Conservation (phyloP, 371 early-diverging fungal species). For the Cokeromyces recurvatus region DNA sequence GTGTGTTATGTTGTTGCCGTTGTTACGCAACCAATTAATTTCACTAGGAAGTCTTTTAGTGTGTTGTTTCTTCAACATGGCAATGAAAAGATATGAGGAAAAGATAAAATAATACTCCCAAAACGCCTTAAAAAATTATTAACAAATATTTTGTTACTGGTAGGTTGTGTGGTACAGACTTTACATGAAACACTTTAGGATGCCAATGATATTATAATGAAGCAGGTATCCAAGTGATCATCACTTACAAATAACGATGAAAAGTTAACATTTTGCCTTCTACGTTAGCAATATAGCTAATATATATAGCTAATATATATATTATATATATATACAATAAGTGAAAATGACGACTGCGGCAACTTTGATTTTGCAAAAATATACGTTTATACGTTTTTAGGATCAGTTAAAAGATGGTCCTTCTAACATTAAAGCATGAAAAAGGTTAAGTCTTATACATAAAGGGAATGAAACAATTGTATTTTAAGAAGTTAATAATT, state of each 20-base stretch:
- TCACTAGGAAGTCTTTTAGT: constrained; percentile 10
- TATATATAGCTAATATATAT: too few relatives aligned
- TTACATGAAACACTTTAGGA: constrained; percentile 1
- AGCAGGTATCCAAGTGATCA: constrained; percentile 2
- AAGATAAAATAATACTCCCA: constrained; percentile 1
- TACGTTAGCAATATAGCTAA: constrained; percentile 3
- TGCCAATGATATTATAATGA: constrained; percentile 5
- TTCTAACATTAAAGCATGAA: constrained; percentile 7
- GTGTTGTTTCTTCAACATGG: constrained; percentile 3
- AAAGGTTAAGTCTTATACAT: constrained; percentile 1
- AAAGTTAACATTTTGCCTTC: constrained; percentile 6
- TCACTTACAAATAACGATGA: constrained; percentile 3
- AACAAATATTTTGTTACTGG: constrained; percentile 3
- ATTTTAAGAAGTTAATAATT: background rate
- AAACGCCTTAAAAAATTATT: background rate
- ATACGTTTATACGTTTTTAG: constrained; percentile 5
- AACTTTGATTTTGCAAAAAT: constrained; percentile 4
- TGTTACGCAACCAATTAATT: constrained; percentile 10
- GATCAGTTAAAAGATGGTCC: constrained; percentile 3
- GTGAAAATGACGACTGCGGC: constrained; percentile 10
- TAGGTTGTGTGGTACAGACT: background rate
- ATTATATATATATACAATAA: constrained; percentile 1
- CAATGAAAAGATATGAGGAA: background rate
- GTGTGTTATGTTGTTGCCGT: constrained; percentile 7
- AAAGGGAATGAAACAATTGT: background rate